Evolutionary conservation across 805 yeast genomes (phyloP).

Genomic region (Candida nitratophila): DNA sequence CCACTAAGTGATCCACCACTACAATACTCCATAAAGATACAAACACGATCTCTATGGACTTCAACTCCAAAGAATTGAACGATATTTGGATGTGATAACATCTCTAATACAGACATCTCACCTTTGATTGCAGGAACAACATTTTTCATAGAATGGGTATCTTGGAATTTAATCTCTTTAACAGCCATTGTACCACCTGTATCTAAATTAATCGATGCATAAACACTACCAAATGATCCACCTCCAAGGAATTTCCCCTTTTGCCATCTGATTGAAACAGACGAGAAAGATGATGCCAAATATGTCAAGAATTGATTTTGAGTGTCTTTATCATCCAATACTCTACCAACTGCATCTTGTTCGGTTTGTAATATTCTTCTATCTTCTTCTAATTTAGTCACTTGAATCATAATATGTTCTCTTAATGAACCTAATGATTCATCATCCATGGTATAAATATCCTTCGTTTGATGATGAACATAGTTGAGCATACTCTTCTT

Average conservation of each 20-base stretch:
- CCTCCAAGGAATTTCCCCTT: constrained; percentile 91
- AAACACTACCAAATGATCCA: constrained; percentile 93
- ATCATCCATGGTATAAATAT: constrained; percentile 47
- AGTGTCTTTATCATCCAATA: constrained; percentile 77
- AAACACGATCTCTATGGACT: constrained; percentile 91
- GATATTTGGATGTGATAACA: constrained; percentile 91
- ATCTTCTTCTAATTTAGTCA: constrained; percentile 54
- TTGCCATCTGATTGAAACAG: constrained; percentile 94
- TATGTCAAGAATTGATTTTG: constrained; percentile 83
- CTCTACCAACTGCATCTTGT: constrained; percentile 70
- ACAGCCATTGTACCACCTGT: constrained; percentile 97
- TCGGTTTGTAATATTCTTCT: constrained; percentile 35
- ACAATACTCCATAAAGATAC: constrained; percentile 95
- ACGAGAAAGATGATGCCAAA: constrained; percentile 82
- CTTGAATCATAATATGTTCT: constrained; percentile 60
- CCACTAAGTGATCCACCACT: constrained; percentile 91
- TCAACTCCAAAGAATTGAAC: constrained; percentile 97
- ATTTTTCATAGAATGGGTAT: constrained; percentile 74
- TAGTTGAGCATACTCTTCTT: constrained; percentile 48
- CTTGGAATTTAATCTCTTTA: constrained; percentile 88
- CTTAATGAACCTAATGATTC: constrained; percentile 51
- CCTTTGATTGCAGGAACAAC: constrained; percentile 87
- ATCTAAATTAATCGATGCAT: constrained; percentile 84
- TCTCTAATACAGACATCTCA: constrained; percentile 94
- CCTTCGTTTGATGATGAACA: constrained; percentile 32